Evolutionary conservation across 2,329 filamentous ascomycete species (phyloP).

Genomic region (Aspergillus sp.): DNA sequence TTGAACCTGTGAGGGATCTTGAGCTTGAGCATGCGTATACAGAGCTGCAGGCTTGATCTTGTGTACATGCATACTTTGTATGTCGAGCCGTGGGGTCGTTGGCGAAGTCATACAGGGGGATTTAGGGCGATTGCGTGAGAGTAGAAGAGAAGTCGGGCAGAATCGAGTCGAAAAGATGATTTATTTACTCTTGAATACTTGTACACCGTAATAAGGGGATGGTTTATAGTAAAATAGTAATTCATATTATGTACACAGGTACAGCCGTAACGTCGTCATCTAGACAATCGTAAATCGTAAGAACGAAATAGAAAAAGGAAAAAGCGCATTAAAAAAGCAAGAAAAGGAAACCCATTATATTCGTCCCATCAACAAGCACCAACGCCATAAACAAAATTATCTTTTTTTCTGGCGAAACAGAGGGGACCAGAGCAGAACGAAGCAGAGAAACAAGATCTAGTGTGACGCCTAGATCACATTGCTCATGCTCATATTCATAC

Average conservation of each 20-base stretch:
- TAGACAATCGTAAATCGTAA: conserved; percentile 25
- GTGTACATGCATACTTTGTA: too few species aligned
- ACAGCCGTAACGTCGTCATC: conserved; percentile 27
- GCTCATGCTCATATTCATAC: conserved; percentile 49
- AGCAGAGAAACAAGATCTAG: conserved; percentile 26
- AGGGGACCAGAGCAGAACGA: conserved; percentile 1
- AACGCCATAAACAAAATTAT: neutral
- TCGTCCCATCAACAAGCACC: neutral
- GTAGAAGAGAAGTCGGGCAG: too few species aligned
- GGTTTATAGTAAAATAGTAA: neutral
- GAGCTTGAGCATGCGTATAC: too few species aligned
- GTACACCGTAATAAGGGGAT: neutral
- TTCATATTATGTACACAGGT: conserved; percentile 12
- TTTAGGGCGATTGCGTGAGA: too few species aligned
- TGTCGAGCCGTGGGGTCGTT: too few species aligned
- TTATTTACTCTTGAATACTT: too few species aligned
- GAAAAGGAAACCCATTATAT: conserved; percentile 9
- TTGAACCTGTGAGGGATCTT: too few species aligned
- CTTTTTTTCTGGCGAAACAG: neutral
- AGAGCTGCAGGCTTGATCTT: too few species aligned
- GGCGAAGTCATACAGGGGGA: too few species aligned
- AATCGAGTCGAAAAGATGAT: too few species aligned
- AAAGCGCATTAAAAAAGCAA: conserved; percentile 8
- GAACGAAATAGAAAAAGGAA: conserved; percentile 8
- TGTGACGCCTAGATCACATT: conserved; percentile 52